phyloP scores from a whole-genome alignment of 306 rosid genomes.

The Rosa multiflora region DNA sequence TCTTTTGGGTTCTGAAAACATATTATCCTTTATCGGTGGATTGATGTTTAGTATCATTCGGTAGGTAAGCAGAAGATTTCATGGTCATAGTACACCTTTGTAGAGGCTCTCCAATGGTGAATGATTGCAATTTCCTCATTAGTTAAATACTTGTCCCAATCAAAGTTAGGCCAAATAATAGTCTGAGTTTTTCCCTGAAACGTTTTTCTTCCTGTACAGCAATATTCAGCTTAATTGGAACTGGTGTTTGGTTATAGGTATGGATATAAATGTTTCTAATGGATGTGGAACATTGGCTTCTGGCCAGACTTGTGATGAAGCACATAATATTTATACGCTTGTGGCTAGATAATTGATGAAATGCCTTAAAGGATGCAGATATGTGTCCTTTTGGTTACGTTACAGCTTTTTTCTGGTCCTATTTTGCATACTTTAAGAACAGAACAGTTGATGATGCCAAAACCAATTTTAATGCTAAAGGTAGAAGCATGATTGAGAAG shows the following conservation, averaged over 20 bases:
- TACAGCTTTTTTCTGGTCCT: background rate
- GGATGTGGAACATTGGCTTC: background rate
- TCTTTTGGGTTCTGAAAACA: too few species aligned
- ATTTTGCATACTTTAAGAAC: background rate
- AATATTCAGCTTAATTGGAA: background rate
- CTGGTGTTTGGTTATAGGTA: background rate
- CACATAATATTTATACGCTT: background rate
- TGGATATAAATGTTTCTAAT: background rate
- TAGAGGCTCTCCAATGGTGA: too few species aligned
- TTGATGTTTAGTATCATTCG: too few species aligned
- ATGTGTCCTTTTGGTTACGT: background rate
- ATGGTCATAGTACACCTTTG: too few species aligned
- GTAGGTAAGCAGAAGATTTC: too few species aligned
- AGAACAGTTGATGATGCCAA: background rate
- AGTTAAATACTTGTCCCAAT: background rate
- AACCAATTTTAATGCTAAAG: background rate
- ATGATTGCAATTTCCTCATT: background rate
- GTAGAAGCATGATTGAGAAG: conserved; percentile 1
- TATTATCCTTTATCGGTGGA: too few species aligned
- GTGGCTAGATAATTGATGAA: background rate
- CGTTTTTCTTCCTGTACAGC: background rate
- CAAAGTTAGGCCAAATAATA: too few species aligned
- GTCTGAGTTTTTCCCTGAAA: background rate
- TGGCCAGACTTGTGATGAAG: background rate
- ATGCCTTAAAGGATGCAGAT: background rate